Conservation (phyloP, 768 basidiomycete species). For the Peribolospora kevripleyi region DNA sequence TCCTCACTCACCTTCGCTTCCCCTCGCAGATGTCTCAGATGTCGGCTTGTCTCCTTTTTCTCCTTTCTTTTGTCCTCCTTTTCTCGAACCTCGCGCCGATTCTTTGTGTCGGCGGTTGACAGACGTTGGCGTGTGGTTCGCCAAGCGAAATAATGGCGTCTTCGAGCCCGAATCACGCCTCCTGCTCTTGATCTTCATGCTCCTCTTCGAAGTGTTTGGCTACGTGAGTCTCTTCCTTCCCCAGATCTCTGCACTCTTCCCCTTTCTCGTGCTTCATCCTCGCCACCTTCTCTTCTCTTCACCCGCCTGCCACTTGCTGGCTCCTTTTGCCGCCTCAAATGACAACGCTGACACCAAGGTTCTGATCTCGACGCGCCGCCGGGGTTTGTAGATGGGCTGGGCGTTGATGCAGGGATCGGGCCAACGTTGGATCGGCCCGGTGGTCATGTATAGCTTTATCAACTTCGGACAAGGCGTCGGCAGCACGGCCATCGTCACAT, state of each 20-base stretch:
- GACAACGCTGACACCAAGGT: no score
- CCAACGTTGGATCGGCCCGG: constrained; percentile 2
- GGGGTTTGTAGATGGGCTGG: no score
- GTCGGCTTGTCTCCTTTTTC: no score
- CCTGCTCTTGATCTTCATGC: constrained; percentile 24
- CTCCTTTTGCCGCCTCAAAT: no score
- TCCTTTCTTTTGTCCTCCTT: no score
- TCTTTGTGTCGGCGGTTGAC: no score
- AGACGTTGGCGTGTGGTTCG: constrained; percentile 25
- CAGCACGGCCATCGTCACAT: constrained; percentile 25
- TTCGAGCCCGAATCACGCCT: constrained; percentile 27
- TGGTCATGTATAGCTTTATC: background rate
- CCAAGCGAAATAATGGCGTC: constrained; percentile 25
- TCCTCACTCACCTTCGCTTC: background rate
- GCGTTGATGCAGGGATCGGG: constrained; percentile 5
- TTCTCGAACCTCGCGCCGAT: no score
- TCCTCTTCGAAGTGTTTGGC: constrained; percentile 25
- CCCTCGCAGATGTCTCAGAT: constrained; percentile 13
- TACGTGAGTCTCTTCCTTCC: constrained; percentile 21
- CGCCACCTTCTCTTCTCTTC: no score
- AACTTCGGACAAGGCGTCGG: constrained; percentile 28
- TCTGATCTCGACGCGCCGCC: no score
- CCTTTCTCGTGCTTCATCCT: no score
- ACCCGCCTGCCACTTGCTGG: no score
- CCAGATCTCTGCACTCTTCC: no score